Percentiles rank a stretch among this genome's conserved stretches.
These are phyloP conservation scores for Ocimum tenuiflorum DNA, from an alignment of 257 asterid genomes.

Conservation along the genomic window DNA sequence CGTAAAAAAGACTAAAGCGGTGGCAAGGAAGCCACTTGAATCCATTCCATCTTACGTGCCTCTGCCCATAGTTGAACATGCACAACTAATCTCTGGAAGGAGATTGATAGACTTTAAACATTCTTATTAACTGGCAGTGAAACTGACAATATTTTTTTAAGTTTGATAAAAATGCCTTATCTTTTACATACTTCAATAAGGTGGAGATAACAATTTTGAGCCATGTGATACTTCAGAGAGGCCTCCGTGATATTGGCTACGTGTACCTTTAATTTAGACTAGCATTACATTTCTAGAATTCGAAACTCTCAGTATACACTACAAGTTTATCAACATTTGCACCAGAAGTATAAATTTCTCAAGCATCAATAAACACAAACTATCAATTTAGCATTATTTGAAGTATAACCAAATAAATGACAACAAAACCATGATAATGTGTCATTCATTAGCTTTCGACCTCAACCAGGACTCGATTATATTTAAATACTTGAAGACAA, in stretches of 20 bases:
- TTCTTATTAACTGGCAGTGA: neutral
- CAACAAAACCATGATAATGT: neutral
- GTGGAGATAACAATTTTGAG: neutral
- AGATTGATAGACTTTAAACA: neutral
- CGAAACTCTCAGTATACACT: no score
- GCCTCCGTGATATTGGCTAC: neutral
- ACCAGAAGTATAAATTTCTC: neutral
- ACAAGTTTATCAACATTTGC: neutral
- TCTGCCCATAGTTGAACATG: neutral
- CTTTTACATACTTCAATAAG: neutral
- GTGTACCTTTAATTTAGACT: neutral
- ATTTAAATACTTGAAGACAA: neutral
- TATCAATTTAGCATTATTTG: neutral
- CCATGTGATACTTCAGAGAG: neutral
- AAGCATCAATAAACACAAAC: neutral
- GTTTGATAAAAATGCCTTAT: neutral
- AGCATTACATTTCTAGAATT: neutral
- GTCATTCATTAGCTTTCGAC: neutral
- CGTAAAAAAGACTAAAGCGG: neutral
- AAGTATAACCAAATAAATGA: neutral
- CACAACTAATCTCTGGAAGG: neutral
- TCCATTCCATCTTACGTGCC: neutral
- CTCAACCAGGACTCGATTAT: neutral
- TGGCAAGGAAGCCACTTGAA: neutral
- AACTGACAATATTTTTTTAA: neutral